A percentile compares a stretch with the other conserved stretches of the same genome.
Evolutionary conservation across 176 grass and related monocot genomes (phyloP).

Genomic region (Carex parvula): DNA sequence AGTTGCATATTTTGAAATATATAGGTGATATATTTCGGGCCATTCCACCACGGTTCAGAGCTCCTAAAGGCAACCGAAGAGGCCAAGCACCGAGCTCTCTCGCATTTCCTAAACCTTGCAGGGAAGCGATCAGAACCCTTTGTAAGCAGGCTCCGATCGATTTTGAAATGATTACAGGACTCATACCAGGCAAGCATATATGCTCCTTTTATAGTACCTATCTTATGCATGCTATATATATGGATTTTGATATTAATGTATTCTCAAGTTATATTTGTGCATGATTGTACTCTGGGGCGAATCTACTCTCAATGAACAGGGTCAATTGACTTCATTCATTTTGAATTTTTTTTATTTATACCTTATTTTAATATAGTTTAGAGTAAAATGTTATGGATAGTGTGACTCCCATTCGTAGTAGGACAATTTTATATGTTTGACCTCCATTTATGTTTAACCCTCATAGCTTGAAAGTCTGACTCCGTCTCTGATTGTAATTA

Average conservation of each 20-base stretch:
- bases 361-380: no score
- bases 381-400: no score
- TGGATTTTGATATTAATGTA: not conserved
- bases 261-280: not conserved
- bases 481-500: not conserved
- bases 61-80: not conserved
- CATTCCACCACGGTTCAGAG: not conserved
- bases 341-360: no score
- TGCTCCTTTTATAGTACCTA: not conserved
- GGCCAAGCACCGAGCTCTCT: not conserved
- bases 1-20: not conserved
- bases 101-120: not conserved
- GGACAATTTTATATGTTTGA: no score
- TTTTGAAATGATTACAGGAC: not conserved
- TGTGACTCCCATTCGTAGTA: no score
- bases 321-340: no score
- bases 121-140: not conserved
- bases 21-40: conserved; percentile 1
- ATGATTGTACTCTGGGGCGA: not conserved
- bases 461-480: no score
- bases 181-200: not conserved
- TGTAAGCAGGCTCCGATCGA: not conserved
- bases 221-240: not conserved
- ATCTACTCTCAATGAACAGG: no score
- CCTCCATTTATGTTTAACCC: no score